Base-by-base conservation (phyloP, 169 alveolate genomes). In the Plasmodium vinckei region DNA sequence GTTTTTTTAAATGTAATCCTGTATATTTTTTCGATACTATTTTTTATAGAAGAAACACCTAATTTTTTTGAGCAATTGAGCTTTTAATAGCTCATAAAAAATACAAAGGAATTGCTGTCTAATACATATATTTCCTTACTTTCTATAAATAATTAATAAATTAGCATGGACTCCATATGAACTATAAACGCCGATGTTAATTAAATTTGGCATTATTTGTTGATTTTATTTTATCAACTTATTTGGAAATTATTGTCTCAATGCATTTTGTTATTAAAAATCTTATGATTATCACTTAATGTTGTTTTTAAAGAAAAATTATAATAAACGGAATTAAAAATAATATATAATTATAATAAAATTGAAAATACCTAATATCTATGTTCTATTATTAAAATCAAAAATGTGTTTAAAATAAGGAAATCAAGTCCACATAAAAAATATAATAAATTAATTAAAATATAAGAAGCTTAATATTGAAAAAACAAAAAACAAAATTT, bases 221-320 rank as follows among this genome's bases (percentile, higher is more conserved):
- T 44, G n/a, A 54, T 33, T 19, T 57, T 33, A 10, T 51, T 54
- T 72, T 17, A 53, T n/a, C 25, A 72, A 33, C 21, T 47, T 47
- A 12, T 10, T 39, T 6, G 21, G 21, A 3, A 69, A 72, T 44
- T 56, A 25, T 46, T 39, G 47, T 72, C 46, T 56, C 57, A 47
- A 57, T 23, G 60, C 59, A 61, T 72, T 72, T 56, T 33, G 42
- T 33, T 33, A 33, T 33, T 33, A 33, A 56, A 72, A 42, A 72
- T 72, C 49, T 56, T 72, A 47, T 25, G 51, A 17, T 15, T 56
- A 56, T 72, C 44, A 39, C 70, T 25, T 70, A 70, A 21, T 72
- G 59, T 57, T 9, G 61, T 51, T 51, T 51, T 51, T 51, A 25
- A 2, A 44, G 42, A 61, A 72, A 70, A 39, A 57, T 54, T 10